phyloP scores from a whole-genome alignment of 768 basidiomycete genomes.

The Trametes cubensis region DNA sequence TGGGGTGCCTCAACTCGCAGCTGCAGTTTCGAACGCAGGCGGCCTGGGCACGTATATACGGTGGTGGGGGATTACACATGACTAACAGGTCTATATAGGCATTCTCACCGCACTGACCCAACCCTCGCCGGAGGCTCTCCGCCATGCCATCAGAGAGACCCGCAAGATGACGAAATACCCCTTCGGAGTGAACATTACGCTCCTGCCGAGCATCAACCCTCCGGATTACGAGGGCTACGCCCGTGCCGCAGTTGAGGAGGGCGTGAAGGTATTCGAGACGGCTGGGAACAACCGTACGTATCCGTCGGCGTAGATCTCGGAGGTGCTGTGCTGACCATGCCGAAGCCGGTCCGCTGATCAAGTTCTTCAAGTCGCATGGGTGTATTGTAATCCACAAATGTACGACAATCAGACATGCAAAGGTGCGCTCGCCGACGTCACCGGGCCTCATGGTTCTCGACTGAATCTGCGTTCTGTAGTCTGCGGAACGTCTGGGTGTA shows the following conservation, averaged over 20 bases:
- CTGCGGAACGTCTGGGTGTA: slow-evolving; percentile 77
- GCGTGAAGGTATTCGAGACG: slow-evolving; percentile 88
- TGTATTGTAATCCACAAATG: slow-evolving; percentile 91
- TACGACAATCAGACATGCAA: slow-evolving; percentile 83
- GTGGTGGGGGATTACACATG: background rate
- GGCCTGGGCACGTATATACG: slow-evolving; percentile 59
- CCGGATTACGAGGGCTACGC: slow-evolving; percentile 90
- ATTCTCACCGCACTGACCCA: slow-evolving; percentile 89
- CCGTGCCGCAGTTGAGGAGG: slow-evolving; percentile 81
- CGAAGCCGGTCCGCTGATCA: slow-evolving; percentile 74
- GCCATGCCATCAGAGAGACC: slow-evolving; percentile 79
- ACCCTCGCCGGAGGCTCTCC: slow-evolving; percentile 79
- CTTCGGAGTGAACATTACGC: slow-evolving; percentile 85
- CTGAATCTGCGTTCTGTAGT: slow-evolving; percentile 33
- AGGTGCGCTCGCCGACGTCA: slow-evolving; percentile 44
- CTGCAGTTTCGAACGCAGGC: slow-evolving; percentile 82
- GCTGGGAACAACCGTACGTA: slow-evolving; percentile 86
- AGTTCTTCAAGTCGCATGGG: slow-evolving; percentile 76
- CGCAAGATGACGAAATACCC: slow-evolving; percentile 67
- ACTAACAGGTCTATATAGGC: slow-evolving; percentile 42
- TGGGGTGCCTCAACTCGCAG: slow-evolving; percentile 70
- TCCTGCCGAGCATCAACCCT: slow-evolving; percentile 87
- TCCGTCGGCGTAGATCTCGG: background rate
- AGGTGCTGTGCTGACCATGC: background rate
- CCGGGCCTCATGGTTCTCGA: background rate